These are phyloP conservation scores for Zygosaccharomyces sapae DNA, from an alignment of 1,139 yeast genomes.

Conservation along the genomic window DNA sequence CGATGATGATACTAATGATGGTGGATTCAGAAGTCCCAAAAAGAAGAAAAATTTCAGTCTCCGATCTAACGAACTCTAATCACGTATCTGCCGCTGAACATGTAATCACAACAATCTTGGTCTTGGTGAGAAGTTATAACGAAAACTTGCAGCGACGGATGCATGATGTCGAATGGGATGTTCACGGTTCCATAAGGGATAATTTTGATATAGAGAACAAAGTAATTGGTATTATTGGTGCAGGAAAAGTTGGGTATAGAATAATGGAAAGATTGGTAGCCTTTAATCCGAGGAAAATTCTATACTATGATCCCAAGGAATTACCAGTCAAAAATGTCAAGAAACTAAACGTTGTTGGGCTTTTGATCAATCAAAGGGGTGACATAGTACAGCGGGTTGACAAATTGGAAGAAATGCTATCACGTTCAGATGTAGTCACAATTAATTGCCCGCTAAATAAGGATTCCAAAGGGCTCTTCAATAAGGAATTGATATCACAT, in stretches of 20 bases:
- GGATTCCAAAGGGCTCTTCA: slow-evolving; percentile 59
- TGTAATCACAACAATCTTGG: not conserved
- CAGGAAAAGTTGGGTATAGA: not conserved
- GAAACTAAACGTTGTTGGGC: not conserved
- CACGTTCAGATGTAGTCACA: slow-evolving; percentile 57
- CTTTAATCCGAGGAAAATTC: not conserved
- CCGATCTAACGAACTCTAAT: not conserved
- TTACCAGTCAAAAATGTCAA: not conserved
- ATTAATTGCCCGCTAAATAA: slow-evolving; percentile 77
- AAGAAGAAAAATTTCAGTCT: not conserved
- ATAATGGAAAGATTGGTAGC: not conserved
- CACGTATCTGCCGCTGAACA: not conserved
- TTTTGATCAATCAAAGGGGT: not conserved
- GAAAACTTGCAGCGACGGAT: not conserved
- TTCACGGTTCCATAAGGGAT: not conserved
- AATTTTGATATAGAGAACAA: not conserved
- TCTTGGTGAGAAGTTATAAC: not conserved
- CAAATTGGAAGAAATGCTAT: not conserved
- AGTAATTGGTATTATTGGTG: not conserved
- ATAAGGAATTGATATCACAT: slow-evolving; percentile 61
- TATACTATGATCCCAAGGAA: not conserved
- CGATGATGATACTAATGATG: not conserved
- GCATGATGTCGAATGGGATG: not conserved
- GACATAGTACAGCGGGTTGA: not conserved
- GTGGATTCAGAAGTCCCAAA: not conserved